Base-by-base conservation (phyloP, 2,329 filamentous ascomycete genomes). In the Fusarium tjaetaba region DNA sequence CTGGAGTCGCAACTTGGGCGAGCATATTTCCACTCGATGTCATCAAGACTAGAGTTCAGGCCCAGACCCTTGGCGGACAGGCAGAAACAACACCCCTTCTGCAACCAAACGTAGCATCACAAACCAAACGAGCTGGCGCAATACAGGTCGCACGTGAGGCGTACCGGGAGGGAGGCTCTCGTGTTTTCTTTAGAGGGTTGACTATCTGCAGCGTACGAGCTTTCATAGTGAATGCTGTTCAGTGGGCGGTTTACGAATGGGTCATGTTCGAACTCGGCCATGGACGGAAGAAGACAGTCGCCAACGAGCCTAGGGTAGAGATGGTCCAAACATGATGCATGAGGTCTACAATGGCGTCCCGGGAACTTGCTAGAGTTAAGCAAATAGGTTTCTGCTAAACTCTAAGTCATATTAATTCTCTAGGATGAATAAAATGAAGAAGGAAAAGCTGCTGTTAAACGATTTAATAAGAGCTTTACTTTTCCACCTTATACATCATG, bases 201-300 rank as follows among this genome's bases (percentile, higher is more conserved):
- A 90, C 91, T 2, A 87, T 97, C 38, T 98, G 96, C 81, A 97
- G 94, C 81, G 83, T 93, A 14, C 87, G 96, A 75, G 96, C 96
- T 1, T 98, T 98, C 80, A 85, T 97, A 59, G 96, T 98, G 43
- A 98, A 98, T 84, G 95, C 96, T 5, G 93, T 94, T n/a, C 87
- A 95, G 84, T 98, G 95, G 95, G 92, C 93, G 30, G 90, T 94
- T 11, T 98, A 98, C 80, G 95, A 98, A 83, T 94, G 93, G 91
- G 89, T 94, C 78, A 96, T 97, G 93, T 79, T 81, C 32, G 85
- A 89, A 77, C 79, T 91, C 28, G 84, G 70, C 46, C 75, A 77
- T 36, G 73, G 71, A 26, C 74, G 71, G n/a, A 73, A 74, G 55
- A 70, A 70, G 55, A 51, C 38, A 30, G 34, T 51, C 4, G 26